Percentiles rank a stretch among this genome's conserved stretches.
Evolutionary conservation across 169 alveolate genomes (phyloP).

Genomic region (Babesia bigemina): DNA sequence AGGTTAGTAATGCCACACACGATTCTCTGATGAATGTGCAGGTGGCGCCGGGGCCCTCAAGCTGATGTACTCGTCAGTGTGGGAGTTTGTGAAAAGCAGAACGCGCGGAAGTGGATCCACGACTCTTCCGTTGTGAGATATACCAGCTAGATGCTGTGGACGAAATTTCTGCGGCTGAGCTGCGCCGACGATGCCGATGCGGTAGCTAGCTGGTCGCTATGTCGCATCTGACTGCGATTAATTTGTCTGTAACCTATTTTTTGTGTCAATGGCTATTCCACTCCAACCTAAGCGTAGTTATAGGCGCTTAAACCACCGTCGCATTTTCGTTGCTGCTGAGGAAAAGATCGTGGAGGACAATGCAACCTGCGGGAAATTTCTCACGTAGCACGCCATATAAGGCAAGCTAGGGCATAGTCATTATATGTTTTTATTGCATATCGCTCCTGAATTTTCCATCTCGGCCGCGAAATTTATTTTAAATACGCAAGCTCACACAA

Average conservation of each 20-base stretch:
- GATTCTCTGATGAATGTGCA: neutral
- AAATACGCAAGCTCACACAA: no score
- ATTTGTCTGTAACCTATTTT: neutral
- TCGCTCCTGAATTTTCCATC: no score
- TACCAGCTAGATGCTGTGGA: neutral
- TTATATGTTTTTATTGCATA: neutral
- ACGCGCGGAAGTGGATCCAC: slow-evolving; percentile 13
- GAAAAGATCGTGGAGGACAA: no score
- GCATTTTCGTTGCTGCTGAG: no score
- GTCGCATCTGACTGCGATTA: neutral
- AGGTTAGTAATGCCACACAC: slow-evolving; percentile 18
- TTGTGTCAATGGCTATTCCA: no score
- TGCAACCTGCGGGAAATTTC: neutral
- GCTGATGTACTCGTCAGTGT: slow-evolving; percentile 52
- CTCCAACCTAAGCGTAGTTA: no score
- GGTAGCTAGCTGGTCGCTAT: neutral
- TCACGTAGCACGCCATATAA: neutral
- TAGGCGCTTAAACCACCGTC: no score
- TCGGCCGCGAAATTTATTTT: no score
- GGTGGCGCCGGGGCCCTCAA: slow-evolving; percentile 74
- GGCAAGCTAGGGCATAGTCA: neutral
- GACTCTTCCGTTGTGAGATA: slow-evolving; percentile 7
- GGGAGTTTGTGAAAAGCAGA: slow-evolving; percentile 60
- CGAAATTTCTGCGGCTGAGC: neutral
- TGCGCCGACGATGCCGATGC: neutral